These are phyloP conservation scores for Alectoria sarmentosa DNA, from an alignment of 495 filamentous ascomycete species.

Conservation along the genomic window DNA sequence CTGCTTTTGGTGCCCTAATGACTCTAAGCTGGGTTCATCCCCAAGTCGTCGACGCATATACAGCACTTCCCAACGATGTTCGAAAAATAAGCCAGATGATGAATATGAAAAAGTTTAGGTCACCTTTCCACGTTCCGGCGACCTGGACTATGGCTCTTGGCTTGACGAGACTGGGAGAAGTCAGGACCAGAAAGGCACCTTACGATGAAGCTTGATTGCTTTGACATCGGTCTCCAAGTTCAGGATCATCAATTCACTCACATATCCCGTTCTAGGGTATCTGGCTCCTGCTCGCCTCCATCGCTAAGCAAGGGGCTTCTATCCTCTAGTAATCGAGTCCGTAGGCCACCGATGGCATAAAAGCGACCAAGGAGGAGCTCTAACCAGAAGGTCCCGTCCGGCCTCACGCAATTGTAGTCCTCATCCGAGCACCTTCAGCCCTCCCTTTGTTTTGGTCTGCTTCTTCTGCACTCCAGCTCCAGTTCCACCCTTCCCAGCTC, in stretches of 20 bases:
- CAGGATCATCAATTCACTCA: neutral
- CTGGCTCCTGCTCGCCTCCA: neutral
- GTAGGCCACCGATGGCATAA: neutral
- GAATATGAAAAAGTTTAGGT: no score
- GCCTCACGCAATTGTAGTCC: neutral
- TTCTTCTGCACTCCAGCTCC: conserved; percentile 71
- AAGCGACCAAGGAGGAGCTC: neutral
- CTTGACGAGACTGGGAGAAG: neutral
- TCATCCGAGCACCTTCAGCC: conserved; percentile 71
- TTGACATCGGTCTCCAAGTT: neutral
- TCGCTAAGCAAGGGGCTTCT: neutral
- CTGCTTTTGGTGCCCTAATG: neutral
- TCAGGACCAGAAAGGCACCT: neutral
- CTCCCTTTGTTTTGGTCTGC: conserved; percentile 70
- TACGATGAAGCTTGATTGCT: neutral
- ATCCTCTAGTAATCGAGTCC: neutral
- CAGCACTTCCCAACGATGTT: no score
- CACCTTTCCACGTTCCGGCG: no score
- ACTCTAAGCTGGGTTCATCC: neutral
- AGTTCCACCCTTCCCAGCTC: conserved; percentile 31
- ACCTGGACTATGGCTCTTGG: no score
- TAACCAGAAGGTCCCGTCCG: neutral
- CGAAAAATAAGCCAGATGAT: no score
- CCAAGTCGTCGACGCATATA: neutral
- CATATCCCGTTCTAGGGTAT: no score